phyloP scores from a whole-genome alignment of 129 eudicot species.

The Apium graveolens region DNA sequence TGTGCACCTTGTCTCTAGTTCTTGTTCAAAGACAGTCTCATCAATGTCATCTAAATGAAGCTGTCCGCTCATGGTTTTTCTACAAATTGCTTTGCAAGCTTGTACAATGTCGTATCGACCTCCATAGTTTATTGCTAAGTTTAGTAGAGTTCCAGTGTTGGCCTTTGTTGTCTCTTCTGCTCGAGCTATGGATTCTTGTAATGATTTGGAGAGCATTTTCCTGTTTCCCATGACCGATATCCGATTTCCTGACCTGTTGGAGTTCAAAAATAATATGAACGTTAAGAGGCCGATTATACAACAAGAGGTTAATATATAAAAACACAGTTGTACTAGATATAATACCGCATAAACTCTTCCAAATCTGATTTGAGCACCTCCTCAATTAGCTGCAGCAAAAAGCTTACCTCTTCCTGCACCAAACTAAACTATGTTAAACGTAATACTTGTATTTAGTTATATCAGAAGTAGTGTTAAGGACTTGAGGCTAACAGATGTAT shows the following conservation, averaged over 20 bases:
- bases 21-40: conserved; percentile 23
- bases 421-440: neutral
- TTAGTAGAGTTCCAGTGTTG: conserved; percentile 19
- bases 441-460: neutral
- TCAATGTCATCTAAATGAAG: conserved; percentile 18
- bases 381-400: conserved; percentile 25
- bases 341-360: conserved; percentile 14
- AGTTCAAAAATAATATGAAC: too few relatives aligned
- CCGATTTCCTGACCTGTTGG: conserved; percentile 19
- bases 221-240: conserved; percentile 24
- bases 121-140: conserved; percentile 27
- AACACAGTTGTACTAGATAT: neutral
- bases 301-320: too few relatives aligned
- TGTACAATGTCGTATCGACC: conserved; percentile 32
- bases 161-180: conserved; percentile 17
- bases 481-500: neutral
- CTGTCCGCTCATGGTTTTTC: conserved; percentile 21
- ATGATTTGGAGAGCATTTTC: conserved; percentile 16
- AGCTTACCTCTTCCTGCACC: conserved; percentile 26
- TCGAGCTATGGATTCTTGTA: conserved; percentile 9
- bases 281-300: neutral
- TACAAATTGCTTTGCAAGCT: conserved; percentile 27
- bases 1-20: conserved; percentile 24
- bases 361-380: conserved; percentile 13
- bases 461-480: neutral